Base-by-base conservation (phyloP, 202 grass and related monocot genomes). In the Musa balbisiana region DNA sequence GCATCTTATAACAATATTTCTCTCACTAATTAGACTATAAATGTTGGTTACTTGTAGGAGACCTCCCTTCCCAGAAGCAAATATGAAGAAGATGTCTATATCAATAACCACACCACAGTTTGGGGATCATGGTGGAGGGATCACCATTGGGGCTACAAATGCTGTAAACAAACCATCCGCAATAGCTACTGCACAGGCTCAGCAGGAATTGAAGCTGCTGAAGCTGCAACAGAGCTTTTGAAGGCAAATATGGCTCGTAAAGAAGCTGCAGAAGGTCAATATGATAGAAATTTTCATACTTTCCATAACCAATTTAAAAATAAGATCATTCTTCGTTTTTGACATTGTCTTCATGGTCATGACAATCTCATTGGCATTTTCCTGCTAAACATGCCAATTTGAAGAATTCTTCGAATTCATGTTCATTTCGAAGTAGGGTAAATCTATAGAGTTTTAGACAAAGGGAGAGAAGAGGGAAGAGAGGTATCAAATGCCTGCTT, bases 91-190 rank as follows among this genome's bases (percentile, higher is more conserved):
- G 92, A 96, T 63, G 74, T 89, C 17, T 89, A 76, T 51, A 89
- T 93, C 69, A 94, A 98, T 77, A 98, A 98, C 76, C 95, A 94
- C 73, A 94, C 83, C 0, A 87, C 62, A 51, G 88, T 99, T 63
- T 94, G 91, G 95, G 95, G 95, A 74, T 99, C 95, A 15, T 99
- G 95, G 95, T 99, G 95, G 91, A 99, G 88, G 80, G 91, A 99
- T 81, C 91, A 92, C 81, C 91, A 94, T 62, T 99, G 95, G 95
- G 95, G 95, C 58, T 99, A 92, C 80, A 94, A 90, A 25, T 99
- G 95, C 80, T 99, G 95, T 72, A 89, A 87, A 51, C 95, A 94
- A 33, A 85, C 78, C 52, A 87, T 94, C 10, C 80, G 79, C 17
- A 98, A 94, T 73, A 98, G 91, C 75, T 98, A 98, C 20, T 98